Evolutionary conservation across 169 alveolate genomes (phyloP).

Genomic region (Perkinsus marinus): DNA sequence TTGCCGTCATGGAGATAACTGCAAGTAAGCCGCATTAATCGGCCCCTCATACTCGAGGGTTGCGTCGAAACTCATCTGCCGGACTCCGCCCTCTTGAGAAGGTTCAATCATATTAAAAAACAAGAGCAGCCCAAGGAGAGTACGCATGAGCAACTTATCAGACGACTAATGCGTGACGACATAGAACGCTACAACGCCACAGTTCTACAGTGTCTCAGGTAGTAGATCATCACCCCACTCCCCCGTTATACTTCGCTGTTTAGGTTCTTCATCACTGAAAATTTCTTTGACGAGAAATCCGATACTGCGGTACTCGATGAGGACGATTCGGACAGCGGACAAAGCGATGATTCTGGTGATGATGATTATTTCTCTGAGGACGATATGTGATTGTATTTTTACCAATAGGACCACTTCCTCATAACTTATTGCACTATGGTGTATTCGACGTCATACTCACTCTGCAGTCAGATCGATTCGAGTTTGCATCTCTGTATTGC

Average conservation of each 20-base stretch:
- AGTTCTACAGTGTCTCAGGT: not conserved
- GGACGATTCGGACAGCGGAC: not conserved
- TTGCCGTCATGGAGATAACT: not conserved
- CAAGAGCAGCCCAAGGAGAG: not conserved
- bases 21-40: not conserved
- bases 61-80: too few relatives aligned
- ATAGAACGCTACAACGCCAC: not conserved
- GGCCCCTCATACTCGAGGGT: not conserved
- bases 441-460: not conserved
- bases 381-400: not conserved
- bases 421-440: not conserved
- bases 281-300: not conserved
- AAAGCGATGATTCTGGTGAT: not conserved
- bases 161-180: not conserved
- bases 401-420: not conserved
- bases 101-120: not conserved
- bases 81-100: not conserved
- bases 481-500: not conserved
- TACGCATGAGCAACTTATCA: not conserved
- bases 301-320: not conserved
- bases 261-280: not conserved
- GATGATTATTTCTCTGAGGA: not conserved
- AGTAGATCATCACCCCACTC: too few relatives aligned
- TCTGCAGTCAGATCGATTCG: not conserved
- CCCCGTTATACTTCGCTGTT: not conserved